Conservation (phyloP, 129 eudicot species). For the Rutidosis leptorrhynchoides region DNA sequence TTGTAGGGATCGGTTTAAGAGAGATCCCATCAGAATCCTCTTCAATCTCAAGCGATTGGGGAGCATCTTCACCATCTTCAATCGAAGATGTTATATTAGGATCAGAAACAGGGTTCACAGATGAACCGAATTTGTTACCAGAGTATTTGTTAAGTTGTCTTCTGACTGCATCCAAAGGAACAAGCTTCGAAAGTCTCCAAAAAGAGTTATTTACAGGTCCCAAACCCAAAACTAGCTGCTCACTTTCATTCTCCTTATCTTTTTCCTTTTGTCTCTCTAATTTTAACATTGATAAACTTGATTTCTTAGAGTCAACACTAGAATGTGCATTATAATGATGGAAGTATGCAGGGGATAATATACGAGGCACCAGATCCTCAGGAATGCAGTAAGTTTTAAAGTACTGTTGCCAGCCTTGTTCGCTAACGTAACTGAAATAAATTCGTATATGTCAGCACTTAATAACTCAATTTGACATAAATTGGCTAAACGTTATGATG, state of each 20-base stretch:
- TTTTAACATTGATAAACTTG: conserved; percentile 30
- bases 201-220: conserved; percentile 90
- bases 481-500: conserved; percentile 8
- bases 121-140: conserved; percentile 47
- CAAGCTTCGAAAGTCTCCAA: conserved; percentile 98
- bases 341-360: conserved; percentile 95
- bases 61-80: conserved; percentile 54
- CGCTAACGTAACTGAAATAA: conserved; percentile 69
- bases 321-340: conserved; percentile 85
- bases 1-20: conserved; percentile 58
- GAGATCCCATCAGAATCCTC: conserved; percentile 98
- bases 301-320: conserved; percentile 34
- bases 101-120: conserved; percentile 41
- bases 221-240: conserved; percentile 86
- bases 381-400: conserved; percentile 97
- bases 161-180: conserved; percentile 81
- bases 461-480: conserved; percentile 5
- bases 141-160: conserved; percentile 53
- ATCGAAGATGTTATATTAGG: conserved; percentile 47
- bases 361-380: conserved; percentile 94
- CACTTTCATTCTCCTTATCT: conserved; percentile 59
- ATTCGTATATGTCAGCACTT: conserved; percentile 8
- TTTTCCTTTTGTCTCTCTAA: conserved; percentile 46
- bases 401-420: conserved; percentile 86
- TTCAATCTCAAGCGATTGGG: conserved; percentile 90